These are phyloP conservation scores for Chalara sp. DNA, from an alignment of 2,329 filamentous ascomycete genomes.

Conservation along the genomic window DNA sequence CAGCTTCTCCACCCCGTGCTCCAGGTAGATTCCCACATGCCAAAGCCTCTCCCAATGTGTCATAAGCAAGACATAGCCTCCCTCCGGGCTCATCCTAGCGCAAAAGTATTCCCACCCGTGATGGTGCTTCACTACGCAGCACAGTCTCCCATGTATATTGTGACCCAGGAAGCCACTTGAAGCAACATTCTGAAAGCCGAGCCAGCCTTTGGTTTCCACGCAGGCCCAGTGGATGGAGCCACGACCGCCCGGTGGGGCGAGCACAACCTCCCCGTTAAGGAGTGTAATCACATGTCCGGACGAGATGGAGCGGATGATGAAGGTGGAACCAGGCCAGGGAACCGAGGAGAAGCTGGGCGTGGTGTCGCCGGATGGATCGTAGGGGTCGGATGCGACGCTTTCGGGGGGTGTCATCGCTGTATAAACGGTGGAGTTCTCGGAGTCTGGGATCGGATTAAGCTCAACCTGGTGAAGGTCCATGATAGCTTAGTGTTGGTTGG, in stretches of 20 bases:
- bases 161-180: slow-evolving; percentile 15
- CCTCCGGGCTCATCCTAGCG: slow-evolving; percentile 13
- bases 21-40: slow-evolving; percentile 10
- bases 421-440: too few species aligned
- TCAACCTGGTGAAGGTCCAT: too few species aligned
- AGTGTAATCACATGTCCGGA: slow-evolving; percentile 16
- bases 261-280: slow-evolving; percentile 8
- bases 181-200: slow-evolving; percentile 12
- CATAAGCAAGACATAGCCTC: slow-evolving; percentile 16
- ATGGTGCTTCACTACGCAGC: slow-evolving; percentile 9
- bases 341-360: slow-evolving; percentile 10
- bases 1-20: slow-evolving; percentile 9
- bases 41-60: slow-evolving; percentile 17
- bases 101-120: slow-evolving; percentile 16
- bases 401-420: too few species aligned
- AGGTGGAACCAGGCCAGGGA: slow-evolving; percentile 15
- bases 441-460: too few species aligned
- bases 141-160: slow-evolving; percentile 7
- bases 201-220: slow-evolving; percentile 17
- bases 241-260: slow-evolving; percentile 10
- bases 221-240: slow-evolving; percentile 17
- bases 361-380: too few species aligned
- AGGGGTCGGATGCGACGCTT: too few species aligned
- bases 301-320: slow-evolving; percentile 14
- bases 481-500: too few species aligned